Evolutionary conservation across 768 basidiomycete species (phyloP), one percentile per base, ranked within the genome.

Genomic region (Glaciozyma antarctica): DNA sequence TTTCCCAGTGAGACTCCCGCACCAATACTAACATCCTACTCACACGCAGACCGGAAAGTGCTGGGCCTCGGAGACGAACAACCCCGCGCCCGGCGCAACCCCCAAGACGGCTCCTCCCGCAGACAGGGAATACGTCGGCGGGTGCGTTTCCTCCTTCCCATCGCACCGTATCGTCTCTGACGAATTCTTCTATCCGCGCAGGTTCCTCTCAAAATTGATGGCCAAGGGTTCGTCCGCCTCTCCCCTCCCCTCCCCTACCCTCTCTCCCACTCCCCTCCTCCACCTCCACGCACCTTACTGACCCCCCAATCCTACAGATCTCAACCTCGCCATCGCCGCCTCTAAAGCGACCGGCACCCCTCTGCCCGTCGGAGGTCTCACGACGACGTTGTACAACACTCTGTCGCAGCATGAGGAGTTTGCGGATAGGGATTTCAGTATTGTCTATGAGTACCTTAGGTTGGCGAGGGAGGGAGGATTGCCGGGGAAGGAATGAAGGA

Each of bases 51-150:
- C 72, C 3, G 73, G 73, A 13, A 49, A 59, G 30, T 67, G 72
- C 62, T 74, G 73, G 72, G 52, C 73, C 16, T 67, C 62, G 28
- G 71, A 72, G 54, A 26, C 87, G 45, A 94, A 93, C 78, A 93
- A 93, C 72, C 90, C 90, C 8, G 89, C 89, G 28, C 88, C 86
- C 10, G 80, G 80, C 24, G 84, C 90, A 21, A 77, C 90, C 55
- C 68, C 67, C 2, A 10, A 84, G 80, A 58, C 85, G 84, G 75
- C 83, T 84, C 24, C 90, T 8, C 90, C 90, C 0, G 90, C 88
- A 72, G 87, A 88, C 76, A 82, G 86, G 49, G 82, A 85, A 52
- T 93, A 87, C 64, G 86, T 88, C 68, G 90, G 88, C 21, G 90
- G 91, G 3, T 93, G 45, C 21, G 49, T n/a, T 26, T 26, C 1